Percentiles rank a stretch among this genome's conserved stretches.
phyloP scores from a whole-genome alignment of 2,329 filamentous ascomycete genomes.

The Fonsecaea erecta region DNA sequence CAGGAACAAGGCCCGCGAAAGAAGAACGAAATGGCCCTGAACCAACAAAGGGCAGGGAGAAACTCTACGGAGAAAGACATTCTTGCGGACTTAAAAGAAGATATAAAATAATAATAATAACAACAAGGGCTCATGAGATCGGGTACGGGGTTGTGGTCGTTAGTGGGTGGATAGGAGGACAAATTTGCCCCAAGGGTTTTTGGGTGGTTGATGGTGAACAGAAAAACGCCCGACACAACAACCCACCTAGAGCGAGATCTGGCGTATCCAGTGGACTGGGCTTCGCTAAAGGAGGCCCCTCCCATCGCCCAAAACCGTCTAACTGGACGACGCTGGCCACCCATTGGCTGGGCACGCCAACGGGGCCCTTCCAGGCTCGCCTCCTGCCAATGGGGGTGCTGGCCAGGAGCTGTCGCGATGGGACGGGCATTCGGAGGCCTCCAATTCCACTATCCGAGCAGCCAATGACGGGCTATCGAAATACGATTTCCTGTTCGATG shows the following conservation, averaged over 20 bases:
- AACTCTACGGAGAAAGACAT: slow-evolving; percentile 12
- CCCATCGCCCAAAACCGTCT: background rate
- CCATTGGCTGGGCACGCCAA: background rate
- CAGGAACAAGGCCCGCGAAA: slow-evolving; percentile 11
- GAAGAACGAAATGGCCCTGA: slow-evolving; percentile 18
- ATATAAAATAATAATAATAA: background rate
- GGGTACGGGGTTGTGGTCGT: background rate
- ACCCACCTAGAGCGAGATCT: background rate
- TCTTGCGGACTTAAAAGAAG: background rate
- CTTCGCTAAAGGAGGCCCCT: background rate
- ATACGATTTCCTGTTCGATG: background rate
- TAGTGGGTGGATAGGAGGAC: background rate
- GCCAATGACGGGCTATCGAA: background rate
- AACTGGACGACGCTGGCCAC: too few relatives aligned
- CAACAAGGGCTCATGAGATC: background rate
- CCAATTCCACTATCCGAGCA: slow-evolving; percentile 6
- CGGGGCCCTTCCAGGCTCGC: background rate
- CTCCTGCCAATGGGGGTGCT: background rate
- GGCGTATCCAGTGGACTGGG: background rate
- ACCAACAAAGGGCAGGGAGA: slow-evolving; percentile 19
- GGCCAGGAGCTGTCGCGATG: background rate
- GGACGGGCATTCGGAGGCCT: background rate
- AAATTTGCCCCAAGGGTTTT: slow-evolving; percentile 1
- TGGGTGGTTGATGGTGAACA: background rate
- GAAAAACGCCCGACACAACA: background rate